phyloP scores from a whole-genome alignment of 2,329 filamentous ascomycete species.

The Penicillium sp. region DNA sequence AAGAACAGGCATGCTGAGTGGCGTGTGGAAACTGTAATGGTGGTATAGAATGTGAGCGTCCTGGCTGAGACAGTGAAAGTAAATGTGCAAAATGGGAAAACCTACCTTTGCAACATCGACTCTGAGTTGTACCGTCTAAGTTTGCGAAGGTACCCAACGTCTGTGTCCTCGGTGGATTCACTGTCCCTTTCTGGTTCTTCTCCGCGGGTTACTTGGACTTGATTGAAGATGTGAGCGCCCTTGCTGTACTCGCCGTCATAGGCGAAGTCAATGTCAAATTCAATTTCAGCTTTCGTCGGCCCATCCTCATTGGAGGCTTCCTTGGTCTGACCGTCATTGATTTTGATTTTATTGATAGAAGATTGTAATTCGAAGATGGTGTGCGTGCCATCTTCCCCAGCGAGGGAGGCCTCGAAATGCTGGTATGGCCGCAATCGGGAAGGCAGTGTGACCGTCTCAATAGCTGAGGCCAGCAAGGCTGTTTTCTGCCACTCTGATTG shows the following conservation, averaged over 20 bases:
- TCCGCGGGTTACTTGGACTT: conserved; percentile 37
- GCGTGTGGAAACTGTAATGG: conserved; percentile 35
- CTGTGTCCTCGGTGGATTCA: conserved; percentile 16
- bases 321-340: conserved; percentile 12
- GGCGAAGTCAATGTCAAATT: conserved; percentile 43
- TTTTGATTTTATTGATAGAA: conserved; percentile 50
- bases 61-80: conserved; percentile 11
- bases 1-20: conserved; percentile 70
- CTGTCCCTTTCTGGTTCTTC: conserved; percentile 16
- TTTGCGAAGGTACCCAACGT: conserved; percentile 32
- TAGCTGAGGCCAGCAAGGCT: conserved; percentile 70
- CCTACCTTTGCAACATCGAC: conserved; percentile 37
- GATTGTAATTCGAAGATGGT: conserved; percentile 74
- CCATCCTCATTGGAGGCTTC: conserved; percentile 12
- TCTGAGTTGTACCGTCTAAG: conserved; percentile 36
- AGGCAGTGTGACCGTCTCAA: conserved; percentile 78
- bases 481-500: conserved; percentile 76
- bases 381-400: conserved; percentile 65
- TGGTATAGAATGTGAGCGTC: background rate
- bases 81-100: background rate
- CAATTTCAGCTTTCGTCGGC: conserved; percentile 23
- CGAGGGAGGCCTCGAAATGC: conserved; percentile 50
- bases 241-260: conserved; percentile 29
- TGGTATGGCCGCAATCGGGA: conserved; percentile 55
- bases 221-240: conserved; percentile 37